Conservation (phyloP, 2,329 filamentous ascomycete species). For the Diaporthe sp. region DNA sequence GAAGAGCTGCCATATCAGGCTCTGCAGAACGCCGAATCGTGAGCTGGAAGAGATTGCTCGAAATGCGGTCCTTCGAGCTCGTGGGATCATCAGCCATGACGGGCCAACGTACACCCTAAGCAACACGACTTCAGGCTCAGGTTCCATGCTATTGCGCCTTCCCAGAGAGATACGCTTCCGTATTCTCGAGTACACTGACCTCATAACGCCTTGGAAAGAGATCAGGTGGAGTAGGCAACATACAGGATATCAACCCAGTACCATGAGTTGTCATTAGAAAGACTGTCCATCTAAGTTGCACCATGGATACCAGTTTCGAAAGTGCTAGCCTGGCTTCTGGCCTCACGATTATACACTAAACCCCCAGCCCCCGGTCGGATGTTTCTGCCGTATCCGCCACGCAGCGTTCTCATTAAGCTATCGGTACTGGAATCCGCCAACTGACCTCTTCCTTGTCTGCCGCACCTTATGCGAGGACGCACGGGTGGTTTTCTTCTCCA, state of each 20-base stretch:
- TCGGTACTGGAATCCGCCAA: neutral
- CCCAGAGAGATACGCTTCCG: neutral
- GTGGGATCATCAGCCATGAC: neutral
- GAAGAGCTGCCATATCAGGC: constrained; percentile 4
- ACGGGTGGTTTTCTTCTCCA: neutral
- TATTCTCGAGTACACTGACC: neutral
- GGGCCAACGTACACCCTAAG: neutral
- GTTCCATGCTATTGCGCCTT: neutral
- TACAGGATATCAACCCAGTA: neutral
- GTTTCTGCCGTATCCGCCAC: neutral
- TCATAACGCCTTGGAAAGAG: constrained; percentile 3
- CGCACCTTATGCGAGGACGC: neutral
- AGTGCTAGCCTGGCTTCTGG: neutral
- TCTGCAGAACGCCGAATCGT: neutral
- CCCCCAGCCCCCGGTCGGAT: neutral
- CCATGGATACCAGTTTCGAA: neutral
- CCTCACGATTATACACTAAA: neutral
- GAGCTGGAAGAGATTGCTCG: constrained; percentile 4
- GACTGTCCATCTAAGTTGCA: neutral
- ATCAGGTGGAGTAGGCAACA: neutral
- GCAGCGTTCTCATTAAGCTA: neutral
- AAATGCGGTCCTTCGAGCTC: neutral
- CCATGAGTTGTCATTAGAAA: neutral
- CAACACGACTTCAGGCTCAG: neutral
- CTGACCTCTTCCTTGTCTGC: neutral